These are phyloP conservation scores for Chrysosphaeria jannelii DNA, from an alignment of 2,329 filamentous ascomycete genomes.

Conservation along the genomic window DNA sequence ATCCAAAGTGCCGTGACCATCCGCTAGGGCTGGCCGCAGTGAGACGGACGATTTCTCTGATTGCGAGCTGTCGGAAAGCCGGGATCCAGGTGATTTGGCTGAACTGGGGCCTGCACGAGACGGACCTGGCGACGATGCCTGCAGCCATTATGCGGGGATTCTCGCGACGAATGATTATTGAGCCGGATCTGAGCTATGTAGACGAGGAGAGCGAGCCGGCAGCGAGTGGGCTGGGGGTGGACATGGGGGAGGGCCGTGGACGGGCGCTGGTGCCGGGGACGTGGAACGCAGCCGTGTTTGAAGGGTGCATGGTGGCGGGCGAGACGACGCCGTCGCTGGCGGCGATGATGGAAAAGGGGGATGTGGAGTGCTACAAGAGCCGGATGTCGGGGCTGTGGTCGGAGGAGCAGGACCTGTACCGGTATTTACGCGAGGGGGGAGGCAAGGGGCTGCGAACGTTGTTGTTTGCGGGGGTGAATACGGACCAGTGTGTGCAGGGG, in stretches of 20 bases:
- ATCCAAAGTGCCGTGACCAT: constrained; percentile 11
- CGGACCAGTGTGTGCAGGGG: constrained; percentile 27
- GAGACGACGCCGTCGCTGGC: constrained; percentile 10
- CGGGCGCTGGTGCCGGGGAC: constrained; percentile 17
- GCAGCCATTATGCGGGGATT: constrained; percentile 18
- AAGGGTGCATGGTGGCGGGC: too few relatives aligned
- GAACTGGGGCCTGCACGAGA: constrained; percentile 25
- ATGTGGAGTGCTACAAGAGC: constrained; percentile 24
- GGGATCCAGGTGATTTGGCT: constrained; percentile 16
- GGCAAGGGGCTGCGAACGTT: constrained; percentile 14
- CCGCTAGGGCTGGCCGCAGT: constrained; percentile 12
- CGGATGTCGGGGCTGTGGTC: constrained; percentile 26
- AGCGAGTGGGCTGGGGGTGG: constrained; percentile 13
- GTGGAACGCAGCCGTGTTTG: constrained; percentile 24
- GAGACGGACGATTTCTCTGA: constrained; percentile 11
- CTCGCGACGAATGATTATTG: constrained; percentile 10
- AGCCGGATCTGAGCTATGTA: not conserved
- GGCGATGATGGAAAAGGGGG: constrained; percentile 9
- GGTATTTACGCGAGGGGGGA: constrained; percentile 8
- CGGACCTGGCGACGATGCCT: constrained; percentile 18
- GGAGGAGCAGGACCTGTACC: constrained; percentile 12
- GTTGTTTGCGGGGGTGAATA: constrained; percentile 27
- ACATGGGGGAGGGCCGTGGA: constrained; percentile 14
- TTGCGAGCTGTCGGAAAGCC: constrained; percentile 16
- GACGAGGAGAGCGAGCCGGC: constrained; percentile 3